Evolutionary conservation across 2,329 filamentous ascomycete genomes (phyloP), one percentile per base, ranked within the genome.

Genomic region (Claviceps sorghi): DNA sequence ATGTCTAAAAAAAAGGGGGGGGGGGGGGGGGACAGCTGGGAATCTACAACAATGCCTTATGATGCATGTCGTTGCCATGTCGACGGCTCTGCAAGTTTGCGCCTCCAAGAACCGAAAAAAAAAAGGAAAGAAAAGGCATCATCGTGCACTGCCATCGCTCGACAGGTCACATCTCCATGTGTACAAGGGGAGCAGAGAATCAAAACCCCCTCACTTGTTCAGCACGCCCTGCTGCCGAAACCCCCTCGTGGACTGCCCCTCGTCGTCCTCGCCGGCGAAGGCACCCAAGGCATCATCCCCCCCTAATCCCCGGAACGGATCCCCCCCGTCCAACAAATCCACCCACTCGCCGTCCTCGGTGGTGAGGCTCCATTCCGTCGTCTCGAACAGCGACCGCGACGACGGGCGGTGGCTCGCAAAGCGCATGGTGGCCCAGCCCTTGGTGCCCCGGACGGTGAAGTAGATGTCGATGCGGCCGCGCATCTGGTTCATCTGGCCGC

Each of bases 401-500:
- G 68, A 69, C 59, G 78, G 82, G 63, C 93, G 78, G 64, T 78
- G 74, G 72, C 87, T 93, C 59, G 76, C 79, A 68, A 98, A 94
- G 63, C 80, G 78, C 79, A 96, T 93, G 64, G 81, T 75, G 8
- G 82, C 93, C 59, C 74, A 71, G 53, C 70, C 73, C 64, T 76
- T 82, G 32, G 81, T 87, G 42, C 93, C 93, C 70, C 86, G 88
- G 30, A 98, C 93, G 70, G 80, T 77, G 67, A 95, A 97, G 52
- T 72, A 72, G 54, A 98, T 87, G 73, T 97, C 77, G 66, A 98
- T 95, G 61, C 81, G 76, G 26, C 93, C 93, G 69, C 91, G 88
- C 66, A 97, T 70, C 74, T 95, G 91, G 71, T 96, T 94, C 77
- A 98, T 86, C 72, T 88, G 82, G 55, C 87, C 87, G 61, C 78